phyloP scores from a whole-genome alignment of 164 flowering plant species.

The Litsea cubeba region DNA sequence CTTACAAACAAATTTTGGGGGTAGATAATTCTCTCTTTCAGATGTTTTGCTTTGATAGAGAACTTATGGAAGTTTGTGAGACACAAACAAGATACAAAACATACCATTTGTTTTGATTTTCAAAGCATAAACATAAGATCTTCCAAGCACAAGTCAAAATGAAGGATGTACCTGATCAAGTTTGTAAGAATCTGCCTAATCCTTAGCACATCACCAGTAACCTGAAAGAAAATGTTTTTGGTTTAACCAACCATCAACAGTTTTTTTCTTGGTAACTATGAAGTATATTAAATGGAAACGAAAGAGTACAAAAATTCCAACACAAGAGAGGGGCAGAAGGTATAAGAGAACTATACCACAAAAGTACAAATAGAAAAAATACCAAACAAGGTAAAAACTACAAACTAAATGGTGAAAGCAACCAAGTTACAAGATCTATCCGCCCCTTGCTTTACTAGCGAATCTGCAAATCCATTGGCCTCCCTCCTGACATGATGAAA shows the following conservation, averaged over 20 bases:
- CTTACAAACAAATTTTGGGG: background rate
- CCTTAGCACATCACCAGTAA: slow-evolving; percentile 90
- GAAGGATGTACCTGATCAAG: slow-evolving; percentile 68
- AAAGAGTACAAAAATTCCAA: background rate
- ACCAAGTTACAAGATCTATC: no score
- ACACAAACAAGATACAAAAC: background rate
- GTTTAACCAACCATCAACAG: background rate
- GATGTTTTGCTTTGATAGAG: background rate
- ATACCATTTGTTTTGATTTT: background rate
- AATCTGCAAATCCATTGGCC: no score
- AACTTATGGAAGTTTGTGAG: background rate
- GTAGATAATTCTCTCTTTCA: background rate
- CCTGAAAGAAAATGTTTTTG: slow-evolving; percentile 34
- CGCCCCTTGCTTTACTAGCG: no score
- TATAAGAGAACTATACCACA: no score
- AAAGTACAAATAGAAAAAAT: no score
- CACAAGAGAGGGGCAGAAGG: no score
- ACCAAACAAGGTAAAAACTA: no score
- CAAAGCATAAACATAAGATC: background rate
- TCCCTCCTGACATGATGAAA: no score
- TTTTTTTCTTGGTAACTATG: no score
- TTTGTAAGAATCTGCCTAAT: slow-evolving; percentile 97
- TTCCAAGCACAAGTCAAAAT: background rate
- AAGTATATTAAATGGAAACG: background rate
- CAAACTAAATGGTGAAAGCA: no score